These are phyloP conservation scores for Blepharisma japonicum DNA, from an alignment of 73 alveolate genomes.

Conservation along the genomic window DNA sequence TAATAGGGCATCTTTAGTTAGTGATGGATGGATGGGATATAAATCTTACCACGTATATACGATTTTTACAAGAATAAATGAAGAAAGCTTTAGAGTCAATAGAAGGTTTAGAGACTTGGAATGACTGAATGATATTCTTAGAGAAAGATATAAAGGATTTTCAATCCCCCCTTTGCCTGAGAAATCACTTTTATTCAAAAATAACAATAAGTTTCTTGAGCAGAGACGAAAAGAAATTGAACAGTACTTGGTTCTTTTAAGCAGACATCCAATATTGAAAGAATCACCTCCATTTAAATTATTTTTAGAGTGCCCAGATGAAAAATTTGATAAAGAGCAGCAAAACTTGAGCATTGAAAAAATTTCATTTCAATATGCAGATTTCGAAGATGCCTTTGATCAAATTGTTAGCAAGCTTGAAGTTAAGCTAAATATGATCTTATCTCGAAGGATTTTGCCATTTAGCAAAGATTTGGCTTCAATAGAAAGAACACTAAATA, in stretches of 20 bases:
- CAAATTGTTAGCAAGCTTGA: background rate
- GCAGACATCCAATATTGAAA: background rate
- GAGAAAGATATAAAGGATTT: constrained; percentile 22
- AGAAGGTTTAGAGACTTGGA: constrained; percentile 20
- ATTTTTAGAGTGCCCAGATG: background rate
- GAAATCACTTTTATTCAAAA: background rate
- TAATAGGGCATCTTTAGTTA: background rate
- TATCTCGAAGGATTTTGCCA: background rate
- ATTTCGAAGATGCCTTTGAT: constrained; percentile 18
- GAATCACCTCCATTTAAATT: background rate
- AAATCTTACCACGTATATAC: background rate
- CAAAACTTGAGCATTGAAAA: background rate
- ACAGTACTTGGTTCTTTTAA: background rate
- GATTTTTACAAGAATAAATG: background rate
- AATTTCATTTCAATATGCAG: background rate
- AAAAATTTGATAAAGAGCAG: background rate
- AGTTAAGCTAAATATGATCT: background rate
- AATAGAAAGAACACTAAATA: background rate
- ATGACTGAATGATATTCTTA: background rate
- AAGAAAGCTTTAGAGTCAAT: background rate
- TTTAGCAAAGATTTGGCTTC: background rate
- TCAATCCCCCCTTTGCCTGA: constrained; percentile 18
- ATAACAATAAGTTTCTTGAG: background rate
- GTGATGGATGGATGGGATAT: background rate
- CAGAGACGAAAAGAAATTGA: background rate